Base-by-base conservation (phyloP, 139 green algal genomes). In the Desmodesmus armatus region DNA sequence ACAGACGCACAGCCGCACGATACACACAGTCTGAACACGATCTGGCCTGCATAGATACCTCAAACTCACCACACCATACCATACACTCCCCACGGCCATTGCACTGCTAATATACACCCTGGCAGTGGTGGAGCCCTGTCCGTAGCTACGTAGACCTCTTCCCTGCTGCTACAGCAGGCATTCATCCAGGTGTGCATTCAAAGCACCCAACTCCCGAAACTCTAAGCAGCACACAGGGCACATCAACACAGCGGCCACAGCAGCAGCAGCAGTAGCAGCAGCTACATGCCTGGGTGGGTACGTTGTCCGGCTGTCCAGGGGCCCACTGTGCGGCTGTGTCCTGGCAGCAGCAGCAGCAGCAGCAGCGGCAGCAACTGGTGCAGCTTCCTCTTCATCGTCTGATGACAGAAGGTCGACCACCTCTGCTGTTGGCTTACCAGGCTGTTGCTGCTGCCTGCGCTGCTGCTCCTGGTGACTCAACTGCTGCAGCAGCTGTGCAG, bases 341-440 rank as follows among this genome's bases (percentile, higher is more conserved):
- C 47, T 13, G 13, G 7, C 47, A 15, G 1, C 35, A 31, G 17
- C 67, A 55, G 65, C 33, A 72, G 31, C 33, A 0, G 13, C 31
- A 31, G 66, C 66, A 31, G 35, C 66, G 49, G 33, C 13, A 25
- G 35, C 67, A 31, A 9, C 37, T 51, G 23, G 13, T 51, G 35
- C 67, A 49, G 7, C 37, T 9, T 63, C 43, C 0, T 63, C 71
- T 33, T 79, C 73, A 44, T 49, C 73, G 25, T 80, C 73, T 47
- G 73, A 80, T 25, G 73, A 67, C 73, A 67, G 17, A 47, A 80
- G 73, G 31, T 80, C 73, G 7, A 80, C 73, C 37, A 80, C 49
- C 19, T 80, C 73, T 5, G 47, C 65, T 29, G 65, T 15, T 44
- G 65, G 47, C 47, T 13, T 55, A 13, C 13, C 9, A 55, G 47